phyloP scores from a whole-genome alignment of 176 grass and related monocot genomes.

The Oryza brachyantha region DNA sequence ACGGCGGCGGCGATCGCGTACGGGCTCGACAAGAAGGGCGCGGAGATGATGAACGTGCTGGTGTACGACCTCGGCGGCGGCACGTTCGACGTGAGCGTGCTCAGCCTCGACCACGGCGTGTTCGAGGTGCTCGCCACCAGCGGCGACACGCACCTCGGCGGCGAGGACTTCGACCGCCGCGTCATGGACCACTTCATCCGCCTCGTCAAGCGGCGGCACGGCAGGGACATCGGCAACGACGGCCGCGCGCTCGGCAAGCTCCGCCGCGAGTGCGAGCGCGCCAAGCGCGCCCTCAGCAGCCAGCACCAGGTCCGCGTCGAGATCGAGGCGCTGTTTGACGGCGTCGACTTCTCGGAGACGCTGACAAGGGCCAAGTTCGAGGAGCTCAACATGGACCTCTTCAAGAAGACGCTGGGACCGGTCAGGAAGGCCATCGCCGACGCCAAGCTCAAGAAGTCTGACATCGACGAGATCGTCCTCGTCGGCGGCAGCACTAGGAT shows the following conservation, averaged over 20 bases:
- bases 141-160: constrained; percentile 30
- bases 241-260: constrained; percentile 7
- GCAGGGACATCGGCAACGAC: neutral
- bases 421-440: constrained; percentile 19
- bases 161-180: constrained; percentile 11
- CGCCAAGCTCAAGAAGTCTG: neutral
- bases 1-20: constrained; percentile 38
- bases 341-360: constrained; percentile 10
- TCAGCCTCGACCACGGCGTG: constrained; percentile 35
- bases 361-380: constrained; percentile 21
- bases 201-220: constrained; percentile 1
- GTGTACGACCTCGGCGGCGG: constrained; percentile 45
- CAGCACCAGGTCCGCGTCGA: constrained; percentile 11
- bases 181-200: neutral
- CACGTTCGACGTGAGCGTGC: constrained; percentile 43
- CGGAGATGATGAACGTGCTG: constrained; percentile 31
- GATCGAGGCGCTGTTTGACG: neutral
- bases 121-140: constrained; percentile 39
- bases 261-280: neutral
- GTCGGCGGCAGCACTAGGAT: constrained; percentile 90
- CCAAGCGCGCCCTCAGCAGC: neutral
- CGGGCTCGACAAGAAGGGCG: constrained; percentile 27
- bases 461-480: constrained; percentile 51
- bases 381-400: constrained; percentile 14
- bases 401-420: constrained; percentile 10